Evolutionary conservation across 305 asterid species (phyloP).

Genomic region (Solanum hybrid): DNA sequence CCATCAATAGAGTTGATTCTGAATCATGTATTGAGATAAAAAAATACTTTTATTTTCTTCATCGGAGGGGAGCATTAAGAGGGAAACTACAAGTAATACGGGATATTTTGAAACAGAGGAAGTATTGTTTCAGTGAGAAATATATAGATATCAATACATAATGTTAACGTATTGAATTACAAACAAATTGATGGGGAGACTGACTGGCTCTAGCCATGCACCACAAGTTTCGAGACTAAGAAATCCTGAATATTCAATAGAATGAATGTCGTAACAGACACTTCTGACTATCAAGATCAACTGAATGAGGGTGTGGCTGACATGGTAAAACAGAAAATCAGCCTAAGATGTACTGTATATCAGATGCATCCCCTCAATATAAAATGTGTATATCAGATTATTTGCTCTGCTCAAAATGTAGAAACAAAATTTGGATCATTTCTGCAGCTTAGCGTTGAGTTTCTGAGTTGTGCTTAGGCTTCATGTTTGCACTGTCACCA

Average conservation of each 20-base stretch:
- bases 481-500: conserved; percentile 2
- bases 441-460: conserved; percentile 4
- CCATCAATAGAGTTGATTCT: background rate
- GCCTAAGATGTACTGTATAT: background rate
- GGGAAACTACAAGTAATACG: background rate
- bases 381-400: background rate
- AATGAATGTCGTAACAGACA: background rate
- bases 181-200: background rate
- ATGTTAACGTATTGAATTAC: background rate
- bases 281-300: background rate
- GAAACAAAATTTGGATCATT: conserved; percentile 11
- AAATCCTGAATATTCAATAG: background rate
- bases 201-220: background rate
- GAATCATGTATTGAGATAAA: background rate
- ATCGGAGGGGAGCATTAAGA: background rate
- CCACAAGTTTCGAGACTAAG: background rate
- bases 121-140: background rate
- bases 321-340: background rate
- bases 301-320: background rate
- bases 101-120: background rate
- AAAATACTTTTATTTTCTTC: background rate
- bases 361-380: background rate
- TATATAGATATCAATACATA: no score
- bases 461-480: background rate
- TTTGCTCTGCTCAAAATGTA: background rate